Conservation (phyloP, 2,329 filamentous ascomycete genomes). For the Fusarium domesticum region DNA sequence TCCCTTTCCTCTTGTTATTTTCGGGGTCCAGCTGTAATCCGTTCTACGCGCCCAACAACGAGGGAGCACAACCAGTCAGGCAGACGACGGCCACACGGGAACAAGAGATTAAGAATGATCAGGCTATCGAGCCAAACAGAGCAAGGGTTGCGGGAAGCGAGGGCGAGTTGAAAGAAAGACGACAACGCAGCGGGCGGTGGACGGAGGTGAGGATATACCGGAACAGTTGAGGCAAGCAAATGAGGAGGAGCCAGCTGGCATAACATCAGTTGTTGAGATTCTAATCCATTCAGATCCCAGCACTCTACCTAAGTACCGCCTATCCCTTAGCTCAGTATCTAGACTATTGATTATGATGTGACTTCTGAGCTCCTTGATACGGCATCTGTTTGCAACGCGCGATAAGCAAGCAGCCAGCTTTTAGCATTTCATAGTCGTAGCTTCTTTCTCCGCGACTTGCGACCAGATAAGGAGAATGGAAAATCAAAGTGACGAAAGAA, state of each 20-base stretch:
- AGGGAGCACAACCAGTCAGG: slow-evolving; percentile 13
- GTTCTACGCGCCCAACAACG: slow-evolving; percentile 10
- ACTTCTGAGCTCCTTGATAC: neutral
- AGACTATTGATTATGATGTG: neutral
- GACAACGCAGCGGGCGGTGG: slow-evolving; percentile 6
- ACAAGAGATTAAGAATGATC: neutral
- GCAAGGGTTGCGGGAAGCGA: slow-evolving; percentile 4
- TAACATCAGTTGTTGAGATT: slow-evolving; percentile 12
- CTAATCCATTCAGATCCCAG: slow-evolving; percentile 21
- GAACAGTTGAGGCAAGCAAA: slow-evolving; percentile 14
- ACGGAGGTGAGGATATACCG: slow-evolving; percentile 12
- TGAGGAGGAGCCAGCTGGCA: slow-evolving; percentile 25
- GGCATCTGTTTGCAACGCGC: neutral
- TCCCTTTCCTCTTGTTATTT: neutral
- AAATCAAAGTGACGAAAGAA: neutral
- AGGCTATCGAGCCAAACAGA: slow-evolving; percentile 11
- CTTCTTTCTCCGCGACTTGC: neutral
- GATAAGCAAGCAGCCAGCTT: neutral
- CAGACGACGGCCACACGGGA: slow-evolving; percentile 4
- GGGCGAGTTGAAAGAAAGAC: neutral
- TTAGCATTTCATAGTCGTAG: too few relatives aligned
- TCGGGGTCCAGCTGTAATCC: slow-evolving; percentile 15
- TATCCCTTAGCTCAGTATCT: neutral
- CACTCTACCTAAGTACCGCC: slow-evolving; percentile 1
- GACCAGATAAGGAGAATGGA: neutral